Conservation (phyloP, 2,329 filamentous ascomycete species). For the Aspergillus sp. region DNA sequence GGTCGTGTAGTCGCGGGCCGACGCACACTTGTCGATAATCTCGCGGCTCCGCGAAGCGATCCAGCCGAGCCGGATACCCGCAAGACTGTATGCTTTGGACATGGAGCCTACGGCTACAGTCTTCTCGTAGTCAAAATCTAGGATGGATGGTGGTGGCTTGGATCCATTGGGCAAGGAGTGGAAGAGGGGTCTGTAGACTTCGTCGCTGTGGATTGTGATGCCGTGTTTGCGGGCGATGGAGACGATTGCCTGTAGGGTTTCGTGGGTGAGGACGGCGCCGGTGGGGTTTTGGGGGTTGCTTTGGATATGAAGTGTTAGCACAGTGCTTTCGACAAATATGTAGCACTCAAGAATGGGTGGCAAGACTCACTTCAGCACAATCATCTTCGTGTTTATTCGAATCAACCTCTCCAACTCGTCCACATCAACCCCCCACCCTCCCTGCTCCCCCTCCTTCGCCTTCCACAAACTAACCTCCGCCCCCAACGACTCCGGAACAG, state of each 20-base stretch:
- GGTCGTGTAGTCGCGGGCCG: conserved; percentile 78
- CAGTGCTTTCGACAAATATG: too few relatives aligned
- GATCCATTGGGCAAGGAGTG: conserved; percentile 61
- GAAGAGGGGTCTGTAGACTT: conserved; percentile 84
- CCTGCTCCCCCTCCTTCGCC: conserved; percentile 57
- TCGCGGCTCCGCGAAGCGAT: conserved; percentile 67
- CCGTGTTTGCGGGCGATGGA: conserved; percentile 63
- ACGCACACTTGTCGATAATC: conserved; percentile 67
- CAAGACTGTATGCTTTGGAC: conserved; percentile 83
- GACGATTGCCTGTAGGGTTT: conserved; percentile 63
- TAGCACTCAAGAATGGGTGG: too few relatives aligned
- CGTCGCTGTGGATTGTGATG: conserved; percentile 73
- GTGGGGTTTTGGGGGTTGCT: conserved; percentile 81
- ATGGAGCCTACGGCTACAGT: conserved; percentile 79
- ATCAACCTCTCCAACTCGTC: conserved; percentile 69
- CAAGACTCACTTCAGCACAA: conserved; percentile 61
- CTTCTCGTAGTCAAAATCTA: conserved; percentile 73
- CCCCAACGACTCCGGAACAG: conserved; percentile 73
- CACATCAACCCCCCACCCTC: conserved; percentile 70
- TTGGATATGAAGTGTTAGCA: conserved; percentile 49
- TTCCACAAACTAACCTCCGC: conserved; percentile 80
- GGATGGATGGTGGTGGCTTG: conserved; percentile 63
- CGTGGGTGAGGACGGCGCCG: conserved; percentile 67
- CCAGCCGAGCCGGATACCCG: conserved; percentile 84
- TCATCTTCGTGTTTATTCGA: conserved; percentile 55